Evolutionary conservation across 805 yeast species (phyloP).

Genomic region (Spathaspora girioi): DNA sequence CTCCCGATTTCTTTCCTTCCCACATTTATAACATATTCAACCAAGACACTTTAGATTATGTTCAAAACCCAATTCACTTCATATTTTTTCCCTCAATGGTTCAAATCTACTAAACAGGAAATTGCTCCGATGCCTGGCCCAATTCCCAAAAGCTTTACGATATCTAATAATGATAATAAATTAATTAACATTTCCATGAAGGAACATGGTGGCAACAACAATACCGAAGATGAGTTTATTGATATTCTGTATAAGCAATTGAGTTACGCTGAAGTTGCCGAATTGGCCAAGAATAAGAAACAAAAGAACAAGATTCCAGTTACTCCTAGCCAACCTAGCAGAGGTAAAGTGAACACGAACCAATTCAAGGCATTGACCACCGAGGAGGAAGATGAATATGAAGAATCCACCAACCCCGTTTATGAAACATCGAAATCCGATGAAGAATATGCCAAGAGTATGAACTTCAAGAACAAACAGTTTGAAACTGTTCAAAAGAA

Average conservation of each 20-base stretch:
- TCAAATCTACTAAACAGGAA: constrained; percentile 8
- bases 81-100: constrained; percentile 15
- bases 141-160: constrained; percentile 26
- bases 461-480: constrained; percentile 13
- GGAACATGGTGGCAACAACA: constrained; percentile 8
- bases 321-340: constrained; percentile 3
- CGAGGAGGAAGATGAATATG: constrained; percentile 13
- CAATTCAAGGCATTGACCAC: constrained; percentile 14
- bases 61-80: constrained; percentile 15
- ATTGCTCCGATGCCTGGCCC: not conserved
- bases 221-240: constrained; percentile 19
- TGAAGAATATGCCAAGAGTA: constrained; percentile 5
- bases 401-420: constrained; percentile 8
- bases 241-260: constrained; percentile 33
- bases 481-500: constrained; percentile 15
- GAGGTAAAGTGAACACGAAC: constrained; percentile 8
- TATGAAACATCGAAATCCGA: constrained; percentile 7
- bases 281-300: constrained; percentile 20
- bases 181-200: constrained; percentile 33
- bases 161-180: constrained; percentile 25
- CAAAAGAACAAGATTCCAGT: constrained; percentile 11
- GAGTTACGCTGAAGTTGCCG: constrained; percentile 45
- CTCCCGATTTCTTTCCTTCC: not conserved
- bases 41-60: constrained; percentile 7
- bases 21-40: not conserved